phyloP scores from a whole-genome alignment of 192 early-diverging fungal species.

The Kappamyces sp. region DNA sequence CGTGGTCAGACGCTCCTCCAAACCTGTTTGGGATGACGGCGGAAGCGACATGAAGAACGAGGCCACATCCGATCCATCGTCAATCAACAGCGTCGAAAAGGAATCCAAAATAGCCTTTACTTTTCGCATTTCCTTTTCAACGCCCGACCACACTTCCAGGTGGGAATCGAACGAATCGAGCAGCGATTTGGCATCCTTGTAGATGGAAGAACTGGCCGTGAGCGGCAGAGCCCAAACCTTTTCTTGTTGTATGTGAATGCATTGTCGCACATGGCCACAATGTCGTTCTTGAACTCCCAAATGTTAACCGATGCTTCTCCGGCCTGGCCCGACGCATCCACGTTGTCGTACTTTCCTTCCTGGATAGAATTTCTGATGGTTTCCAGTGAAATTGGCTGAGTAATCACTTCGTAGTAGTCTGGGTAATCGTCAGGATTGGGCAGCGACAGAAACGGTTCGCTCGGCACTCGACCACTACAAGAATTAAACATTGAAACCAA shows the following conservation, averaged over 20 bases:
- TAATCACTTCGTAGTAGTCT: conserved; percentile 79
- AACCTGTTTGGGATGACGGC: too few species aligned
- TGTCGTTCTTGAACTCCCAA: conserved; percentile 67
- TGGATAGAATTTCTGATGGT: conserved; percentile 24
- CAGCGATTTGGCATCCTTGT: conserved; percentile 8
- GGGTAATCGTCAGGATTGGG: conserved; percentile 71
- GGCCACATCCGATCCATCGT: too few species aligned
- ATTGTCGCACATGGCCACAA: conserved; percentile 77
- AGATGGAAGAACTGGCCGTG: background rate
- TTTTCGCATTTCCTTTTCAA: conserved; percentile 17
- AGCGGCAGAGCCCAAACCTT: conserved; percentile 35
- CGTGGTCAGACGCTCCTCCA: too few species aligned
- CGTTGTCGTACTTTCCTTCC: conserved; percentile 25
- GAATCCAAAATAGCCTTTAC: too few species aligned
- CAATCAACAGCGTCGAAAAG: too few species aligned
- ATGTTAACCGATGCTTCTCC: conserved; percentile 52
- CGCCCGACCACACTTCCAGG: conserved; percentile 41
- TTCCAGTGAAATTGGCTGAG: conserved; percentile 63
- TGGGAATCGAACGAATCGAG: background rate
- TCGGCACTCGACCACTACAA: conserved; percentile 45
- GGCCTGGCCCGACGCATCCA: background rate
- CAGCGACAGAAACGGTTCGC: conserved; percentile 70
- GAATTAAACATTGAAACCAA: background rate
- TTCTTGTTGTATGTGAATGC: conserved; percentile 81
- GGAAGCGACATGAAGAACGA: too few species aligned